Conservation (phyloP, 371 early-diverging fungal species). For the Mortierella sp. region DNA sequence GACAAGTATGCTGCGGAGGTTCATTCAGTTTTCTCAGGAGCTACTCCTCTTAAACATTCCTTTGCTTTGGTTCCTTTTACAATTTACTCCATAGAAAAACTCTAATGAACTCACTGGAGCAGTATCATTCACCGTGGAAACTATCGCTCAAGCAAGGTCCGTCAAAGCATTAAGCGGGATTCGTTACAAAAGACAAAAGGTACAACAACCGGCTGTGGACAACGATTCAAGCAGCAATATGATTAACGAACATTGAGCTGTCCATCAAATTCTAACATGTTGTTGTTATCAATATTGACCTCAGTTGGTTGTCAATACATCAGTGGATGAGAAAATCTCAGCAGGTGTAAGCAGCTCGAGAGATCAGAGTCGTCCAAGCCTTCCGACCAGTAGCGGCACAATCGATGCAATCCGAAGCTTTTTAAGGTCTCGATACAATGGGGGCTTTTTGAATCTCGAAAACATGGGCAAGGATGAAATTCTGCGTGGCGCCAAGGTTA, state of each 20-base stretch:
- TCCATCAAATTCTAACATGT: neutral
- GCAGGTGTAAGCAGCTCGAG: neutral
- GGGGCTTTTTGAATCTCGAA: constrained; percentile 42
- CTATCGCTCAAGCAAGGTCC: constrained; percentile 23
- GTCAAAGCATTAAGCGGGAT: constrained; percentile 20
- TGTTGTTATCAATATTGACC: neutral
- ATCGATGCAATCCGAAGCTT: constrained; percentile 34
- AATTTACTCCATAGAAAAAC: constrained; percentile 19
- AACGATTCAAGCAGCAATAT: neutral
- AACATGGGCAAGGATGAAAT: constrained; percentile 32
- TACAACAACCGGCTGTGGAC: neutral
- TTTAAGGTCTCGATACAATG: constrained; percentile 27
- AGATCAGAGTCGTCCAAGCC: neutral
- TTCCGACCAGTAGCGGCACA: neutral
- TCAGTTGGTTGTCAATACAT: constrained; percentile 29
- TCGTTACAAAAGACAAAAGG: constrained; percentile 31
- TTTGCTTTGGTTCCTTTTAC: neutral
- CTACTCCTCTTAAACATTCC: neutral
- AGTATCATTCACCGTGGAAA: constrained; percentile 29
- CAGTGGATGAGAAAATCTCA: constrained; percentile 16
- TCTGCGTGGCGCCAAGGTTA: constrained; percentile 17
- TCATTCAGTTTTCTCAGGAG: neutral
- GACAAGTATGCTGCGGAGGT: too few relatives aligned
- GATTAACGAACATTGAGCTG: neutral
- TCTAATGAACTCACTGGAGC: constrained; percentile 8